Base-by-base conservation (phyloP, 108 stramenopile species). In the Skeletonema tropicum region DNA sequence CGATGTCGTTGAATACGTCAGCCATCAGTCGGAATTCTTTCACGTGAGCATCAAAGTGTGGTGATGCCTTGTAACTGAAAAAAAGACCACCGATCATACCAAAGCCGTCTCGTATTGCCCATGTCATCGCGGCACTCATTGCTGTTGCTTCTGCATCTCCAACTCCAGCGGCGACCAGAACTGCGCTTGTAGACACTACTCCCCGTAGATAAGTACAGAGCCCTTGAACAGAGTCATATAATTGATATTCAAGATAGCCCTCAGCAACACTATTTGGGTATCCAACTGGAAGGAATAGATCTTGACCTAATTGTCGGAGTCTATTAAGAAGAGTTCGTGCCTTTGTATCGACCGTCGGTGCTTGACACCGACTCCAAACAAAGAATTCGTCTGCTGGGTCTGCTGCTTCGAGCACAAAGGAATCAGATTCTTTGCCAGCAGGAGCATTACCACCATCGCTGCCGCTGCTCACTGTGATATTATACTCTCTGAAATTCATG, bases 1-100 rank as follows among this genome's bases (percentile, higher is more conserved):
- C 97, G 23, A 96, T 76, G 76, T 97, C 92, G 75, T 97, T 97
- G 55, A 94, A 85, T 38, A 97, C 80, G 87, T 98, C 98, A 14
- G 98, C 98, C 78, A 97, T 92, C 23, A 98, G 84, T 63, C 98
- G 82, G 80, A 94, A 98, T 81, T 97, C 94, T 80, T 96, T 95
- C 42, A 96, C 95, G 78, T 97, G 84, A 12, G 89, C 77, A 85
- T 97, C 97, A 67, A 97, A 96, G 36, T 86, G 72, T 7, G 77
- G 64, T 5, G 81, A 77, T n/a, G 83, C 88, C 9, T 68, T 15
- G 66, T 92, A 97, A 60, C 94, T 90, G 84, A 97, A 97, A 8
- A 92, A 41, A 2, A 98, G 85, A 32, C 95, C 96, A 4, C 89
- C 93, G 19, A 96, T 72, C 96, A 97, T 97, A 3, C 95, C 96